Conservation (phyloP, 2,329 filamentous ascomycete species). For the Penicillium nordicum region DNA sequence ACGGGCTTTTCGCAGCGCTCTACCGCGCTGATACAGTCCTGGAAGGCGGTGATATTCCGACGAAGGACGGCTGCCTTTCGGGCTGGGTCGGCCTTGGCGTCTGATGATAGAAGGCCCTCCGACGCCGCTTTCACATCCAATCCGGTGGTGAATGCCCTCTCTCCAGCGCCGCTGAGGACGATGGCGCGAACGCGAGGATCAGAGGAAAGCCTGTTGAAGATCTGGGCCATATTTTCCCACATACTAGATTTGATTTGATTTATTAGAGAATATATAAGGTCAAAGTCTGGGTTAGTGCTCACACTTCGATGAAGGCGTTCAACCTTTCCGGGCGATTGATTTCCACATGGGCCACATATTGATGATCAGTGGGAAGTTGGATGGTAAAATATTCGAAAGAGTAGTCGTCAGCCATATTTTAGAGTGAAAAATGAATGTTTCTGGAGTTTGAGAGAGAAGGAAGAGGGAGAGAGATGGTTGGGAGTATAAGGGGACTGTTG, state of each 20-base stretch:
- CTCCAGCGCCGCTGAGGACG: constrained; percentile 75
- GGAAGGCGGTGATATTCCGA: constrained; percentile 73
- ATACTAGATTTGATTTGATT: constrained; percentile 50
- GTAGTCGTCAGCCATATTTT: constrained; percentile 25
- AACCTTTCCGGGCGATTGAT: constrained; percentile 84
- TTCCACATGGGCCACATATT: constrained; percentile 83
- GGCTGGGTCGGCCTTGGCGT: constrained; percentile 54
- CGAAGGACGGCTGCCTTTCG: constrained; percentile 62
- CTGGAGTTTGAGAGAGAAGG: not conserved
- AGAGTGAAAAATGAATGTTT: not conserved
- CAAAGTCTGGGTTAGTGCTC: constrained; percentile 24
- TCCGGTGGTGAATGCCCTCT: constrained; percentile 79
- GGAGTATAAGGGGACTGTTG: not conserved
- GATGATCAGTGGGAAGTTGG: constrained; percentile 56
- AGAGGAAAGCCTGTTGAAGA: constrained; percentile 69
- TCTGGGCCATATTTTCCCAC: constrained; percentile 74
- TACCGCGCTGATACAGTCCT: constrained; percentile 69
- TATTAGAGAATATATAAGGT: constrained; percentile 1
- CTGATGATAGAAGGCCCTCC: constrained; percentile 47
- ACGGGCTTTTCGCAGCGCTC: constrained; percentile 92
- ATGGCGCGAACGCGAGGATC: constrained; percentile 72
- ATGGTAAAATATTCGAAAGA: constrained; percentile 63
- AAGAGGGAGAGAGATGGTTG: not conserved
- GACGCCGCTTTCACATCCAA: constrained; percentile 75
- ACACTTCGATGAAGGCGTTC: constrained; percentile 77